These are phyloP conservation scores for Prinsepia uniflora DNA, from an alignment of 306 rosid genomes.

Conservation along the genomic window DNA sequence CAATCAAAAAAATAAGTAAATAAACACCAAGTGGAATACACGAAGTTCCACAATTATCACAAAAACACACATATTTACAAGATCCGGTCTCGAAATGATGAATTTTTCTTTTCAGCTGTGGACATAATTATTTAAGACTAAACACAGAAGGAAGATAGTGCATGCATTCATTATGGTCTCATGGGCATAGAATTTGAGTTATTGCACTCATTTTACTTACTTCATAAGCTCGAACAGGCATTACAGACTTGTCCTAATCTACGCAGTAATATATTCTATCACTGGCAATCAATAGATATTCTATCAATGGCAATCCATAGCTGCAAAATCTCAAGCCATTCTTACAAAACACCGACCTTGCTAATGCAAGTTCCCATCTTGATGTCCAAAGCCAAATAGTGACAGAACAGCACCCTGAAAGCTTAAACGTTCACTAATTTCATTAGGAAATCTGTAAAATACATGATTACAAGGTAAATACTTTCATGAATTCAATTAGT, in stretches of 20 bases:
- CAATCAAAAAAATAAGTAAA: background rate
- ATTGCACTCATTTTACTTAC: background rate
- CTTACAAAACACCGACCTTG: slow-evolving; percentile 48
- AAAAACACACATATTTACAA: slow-evolving; percentile 11
- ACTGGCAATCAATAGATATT: background rate
- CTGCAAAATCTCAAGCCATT: background rate
- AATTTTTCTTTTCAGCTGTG: background rate
- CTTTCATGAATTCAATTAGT: background rate
- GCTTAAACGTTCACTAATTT: slow-evolving; percentile 20
- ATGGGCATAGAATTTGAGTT: background rate
- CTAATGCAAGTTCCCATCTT: slow-evolving; percentile 68
- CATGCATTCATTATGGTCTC: background rate
- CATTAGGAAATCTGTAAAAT: slow-evolving; percentile 2
- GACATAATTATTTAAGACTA: background rate
- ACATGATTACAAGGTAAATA: background rate
- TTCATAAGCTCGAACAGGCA: background rate
- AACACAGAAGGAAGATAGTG: background rate
- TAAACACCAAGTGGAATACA: background rate
- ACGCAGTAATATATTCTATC: background rate
- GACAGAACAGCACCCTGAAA: slow-evolving; percentile 32
- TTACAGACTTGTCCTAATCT: background rate
- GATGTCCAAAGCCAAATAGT: slow-evolving; percentile 20
- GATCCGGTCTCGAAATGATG: slow-evolving; percentile 6
- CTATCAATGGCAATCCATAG: background rate
- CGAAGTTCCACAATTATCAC: background rate